These are phyloP conservation scores for Anthoceros angustus DNA, from an alignment of 225 moss, liverwort and hornwort species.

Conservation along the genomic window DNA sequence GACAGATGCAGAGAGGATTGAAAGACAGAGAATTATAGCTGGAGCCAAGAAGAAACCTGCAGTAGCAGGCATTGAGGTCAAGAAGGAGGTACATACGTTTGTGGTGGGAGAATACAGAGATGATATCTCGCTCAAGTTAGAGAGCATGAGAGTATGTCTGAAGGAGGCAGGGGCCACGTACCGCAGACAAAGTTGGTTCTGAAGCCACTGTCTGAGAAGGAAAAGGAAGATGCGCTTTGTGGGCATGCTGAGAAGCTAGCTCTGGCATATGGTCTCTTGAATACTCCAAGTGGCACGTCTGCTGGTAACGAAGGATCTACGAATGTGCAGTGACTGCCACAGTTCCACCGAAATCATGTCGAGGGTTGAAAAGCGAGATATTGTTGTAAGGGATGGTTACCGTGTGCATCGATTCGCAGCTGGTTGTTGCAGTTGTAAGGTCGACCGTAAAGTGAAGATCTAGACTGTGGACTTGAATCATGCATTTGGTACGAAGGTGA, in stretches of 20 bases:
- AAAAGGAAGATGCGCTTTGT: neutral
- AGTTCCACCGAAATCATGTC: neutral
- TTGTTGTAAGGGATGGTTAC: neutral
- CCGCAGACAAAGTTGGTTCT: neutral
- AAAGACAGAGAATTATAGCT: neutral
- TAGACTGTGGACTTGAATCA: too few species aligned
- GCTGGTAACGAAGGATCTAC: neutral
- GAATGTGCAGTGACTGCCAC: neutral
- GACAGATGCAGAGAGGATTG: neutral
- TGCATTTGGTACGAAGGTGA: too few species aligned
- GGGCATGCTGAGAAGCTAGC: slow-evolving; percentile 1
- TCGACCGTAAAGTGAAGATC: too few species aligned
- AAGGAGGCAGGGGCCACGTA: neutral
- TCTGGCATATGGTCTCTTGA: neutral
- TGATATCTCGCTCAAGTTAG: neutral
- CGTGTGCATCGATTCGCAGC: neutral
- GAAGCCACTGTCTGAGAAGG: neutral
- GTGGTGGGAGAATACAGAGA: neutral
- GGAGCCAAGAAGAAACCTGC: neutral
- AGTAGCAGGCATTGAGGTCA: neutral
- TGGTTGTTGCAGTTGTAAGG: too few species aligned
- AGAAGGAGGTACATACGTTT: neutral
- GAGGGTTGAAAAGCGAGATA: neutral
- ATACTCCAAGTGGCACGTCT: neutral
- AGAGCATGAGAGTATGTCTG: neutral